Percentiles rank a stretch among this genome's conserved stretches.
phyloP scores from a whole-genome alignment of 768 basidiomycete genomes.

The Termitomyces sp. region DNA sequence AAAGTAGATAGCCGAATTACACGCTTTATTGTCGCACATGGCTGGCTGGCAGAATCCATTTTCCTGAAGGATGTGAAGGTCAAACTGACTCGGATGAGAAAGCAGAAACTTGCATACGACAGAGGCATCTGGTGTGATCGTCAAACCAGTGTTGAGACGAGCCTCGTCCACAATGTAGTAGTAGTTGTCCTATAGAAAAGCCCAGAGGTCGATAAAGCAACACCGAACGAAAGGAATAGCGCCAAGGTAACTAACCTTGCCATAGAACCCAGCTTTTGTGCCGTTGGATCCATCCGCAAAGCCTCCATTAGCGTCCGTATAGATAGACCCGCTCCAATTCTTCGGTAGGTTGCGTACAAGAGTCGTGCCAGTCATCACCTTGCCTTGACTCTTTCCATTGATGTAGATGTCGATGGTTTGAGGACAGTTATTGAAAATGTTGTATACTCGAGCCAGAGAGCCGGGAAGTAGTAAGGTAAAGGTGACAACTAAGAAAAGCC shows the following conservation, averaged over 20 bases:
- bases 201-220: no score
- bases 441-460: slow-evolving; percentile 10
- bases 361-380: not conserved
- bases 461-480: not conserved
- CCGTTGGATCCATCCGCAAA: slow-evolving; percentile 18
- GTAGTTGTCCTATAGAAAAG: slow-evolving; percentile 16
- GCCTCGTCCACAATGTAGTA: slow-evolving; percentile 30
- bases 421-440: slow-evolving; percentile 14
- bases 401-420: slow-evolving; percentile 5
- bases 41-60: slow-evolving; percentile 18
- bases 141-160: slow-evolving; percentile 30
- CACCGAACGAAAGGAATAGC: no score
- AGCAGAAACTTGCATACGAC: slow-evolving; percentile 23
- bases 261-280: slow-evolving; percentile 25
- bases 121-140: slow-evolving; percentile 21
- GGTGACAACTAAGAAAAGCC: not conserved
- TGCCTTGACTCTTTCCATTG: slow-evolving; percentile 7
- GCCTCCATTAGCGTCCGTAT: slow-evolving; percentile 24
- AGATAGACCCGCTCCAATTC: slow-evolving; percentile 23
- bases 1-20: slow-evolving; percentile 14
- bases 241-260: slow-evolving; percentile 16
- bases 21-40: slow-evolving; percentile 18
- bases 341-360: slow-evolving; percentile 10
- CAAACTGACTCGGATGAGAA: slow-evolving; percentile 4
- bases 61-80: slow-evolving; percentile 1